A percentile compares a stretch with the other conserved stretches of the same genome.
phyloP scores from a whole-genome alignment of 805 yeast genomes.

The Candida peoriensis region DNA sequence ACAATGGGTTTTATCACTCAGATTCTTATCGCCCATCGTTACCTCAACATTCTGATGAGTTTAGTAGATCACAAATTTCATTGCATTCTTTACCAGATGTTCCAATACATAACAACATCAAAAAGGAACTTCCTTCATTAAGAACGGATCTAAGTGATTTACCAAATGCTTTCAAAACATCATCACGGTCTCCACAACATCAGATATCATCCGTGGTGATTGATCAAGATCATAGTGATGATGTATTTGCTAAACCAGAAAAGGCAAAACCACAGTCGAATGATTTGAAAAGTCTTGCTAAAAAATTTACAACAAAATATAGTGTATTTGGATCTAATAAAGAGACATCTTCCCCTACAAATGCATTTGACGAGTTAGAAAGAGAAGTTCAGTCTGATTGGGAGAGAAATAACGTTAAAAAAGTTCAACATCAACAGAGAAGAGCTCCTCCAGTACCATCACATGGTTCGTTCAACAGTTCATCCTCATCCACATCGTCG shows the following conservation, averaged over 20 bases:
- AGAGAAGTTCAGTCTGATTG: conserved; percentile 29
- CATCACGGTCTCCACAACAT: neutral
- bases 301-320: too few species aligned
- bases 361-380: conserved; percentile 29
- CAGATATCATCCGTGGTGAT: neutral
- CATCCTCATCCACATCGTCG: conserved; percentile 4
- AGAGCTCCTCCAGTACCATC: conserved; percentile 25
- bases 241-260: too few species aligned
- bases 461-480: conserved; percentile 14
- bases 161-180: too few species aligned
- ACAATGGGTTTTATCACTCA: neutral
- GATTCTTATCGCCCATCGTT: neutral
- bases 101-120: conserved; percentile 11
- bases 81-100: conserved; percentile 21
- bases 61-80: conserved; percentile 8
- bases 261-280: too few species aligned
- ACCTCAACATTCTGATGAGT: neutral
- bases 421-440: neutral
- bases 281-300: too few species aligned
- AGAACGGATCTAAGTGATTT: too few species aligned
- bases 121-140: conserved; percentile 7
- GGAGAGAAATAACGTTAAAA: conserved; percentile 16
- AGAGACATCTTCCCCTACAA: conserved; percentile 5
- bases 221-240: neutral
- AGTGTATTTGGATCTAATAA: too few species aligned